phyloP scores from a whole-genome alignment of 2,329 filamentous ascomycete genomes.

The Periglandula ipomoeae region DNA sequence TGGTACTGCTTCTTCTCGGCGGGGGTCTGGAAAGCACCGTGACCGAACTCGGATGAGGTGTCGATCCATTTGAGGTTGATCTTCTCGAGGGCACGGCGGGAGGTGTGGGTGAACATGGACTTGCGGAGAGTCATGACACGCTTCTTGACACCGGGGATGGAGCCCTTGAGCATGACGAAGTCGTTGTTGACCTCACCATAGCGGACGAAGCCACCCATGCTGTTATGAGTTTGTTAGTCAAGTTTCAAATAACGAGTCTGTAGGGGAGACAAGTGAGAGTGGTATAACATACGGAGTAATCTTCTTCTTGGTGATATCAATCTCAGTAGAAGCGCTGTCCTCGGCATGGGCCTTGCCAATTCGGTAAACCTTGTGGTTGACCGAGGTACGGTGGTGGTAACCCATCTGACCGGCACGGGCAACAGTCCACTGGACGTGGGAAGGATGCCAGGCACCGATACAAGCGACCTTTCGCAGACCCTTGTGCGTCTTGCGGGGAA shows the following conservation, averaged over 20 bases:
- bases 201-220: slow-evolving; percentile 97
- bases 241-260: too few species aligned
- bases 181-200: slow-evolving; percentile 99
- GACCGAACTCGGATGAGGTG: slow-evolving; percentile 98
- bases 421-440: slow-evolving; percentile 99
- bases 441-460: slow-evolving; percentile 99
- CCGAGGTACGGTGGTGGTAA: slow-evolving; percentile 99
- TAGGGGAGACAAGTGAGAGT: too few species aligned
- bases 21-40: slow-evolving; percentile 98
- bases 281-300: slow-evolving; percentile 91
- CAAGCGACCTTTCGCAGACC: slow-evolving; percentile 99
- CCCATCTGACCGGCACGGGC: slow-evolving; percentile 98
- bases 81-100: slow-evolving; percentile 94
- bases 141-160: slow-evolving; percentile 98
- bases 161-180: slow-evolving; percentile 96
- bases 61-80: slow-evolving; percentile 99
- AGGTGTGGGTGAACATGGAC: slow-evolving; percentile 97
- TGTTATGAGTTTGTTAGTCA: slow-evolving; percentile 36
- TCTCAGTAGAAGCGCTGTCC: slow-evolving; percentile 86
- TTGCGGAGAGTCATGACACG: slow-evolving; percentile 97
- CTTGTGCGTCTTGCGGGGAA: slow-evolving; percentile 99
- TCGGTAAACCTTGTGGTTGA: slow-evolving; percentile 99
- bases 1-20: slow-evolving; percentile 97
- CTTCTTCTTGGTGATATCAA: slow-evolving; percentile 97
- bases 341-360: slow-evolving; percentile 89